phyloP scores from a whole-genome alignment of 164 flowering plant species.

The Protea cynaroides region DNA sequence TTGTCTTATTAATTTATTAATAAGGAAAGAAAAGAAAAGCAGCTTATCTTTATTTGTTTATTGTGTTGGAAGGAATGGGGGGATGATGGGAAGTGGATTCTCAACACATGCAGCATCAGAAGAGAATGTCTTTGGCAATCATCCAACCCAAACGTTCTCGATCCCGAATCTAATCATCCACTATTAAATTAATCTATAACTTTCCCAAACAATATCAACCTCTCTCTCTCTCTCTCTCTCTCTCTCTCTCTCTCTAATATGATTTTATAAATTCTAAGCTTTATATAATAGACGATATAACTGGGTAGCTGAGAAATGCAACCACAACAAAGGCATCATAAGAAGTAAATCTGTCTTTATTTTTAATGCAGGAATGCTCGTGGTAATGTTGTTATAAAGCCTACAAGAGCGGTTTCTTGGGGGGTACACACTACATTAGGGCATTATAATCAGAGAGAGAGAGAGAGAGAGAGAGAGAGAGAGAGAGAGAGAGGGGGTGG shows the following conservation, averaged over 20 bases:
- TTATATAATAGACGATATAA: slow-evolving; percentile 6
- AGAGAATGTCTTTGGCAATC: slow-evolving; percentile 47
- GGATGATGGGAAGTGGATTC: slow-evolving; percentile 43
- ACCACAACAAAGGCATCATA: slow-evolving; percentile 11
- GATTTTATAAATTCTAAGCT: not conserved
- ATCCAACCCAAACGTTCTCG: slow-evolving; percentile 38
- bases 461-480: too few relatives aligned
- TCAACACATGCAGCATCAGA: slow-evolving; percentile 47
- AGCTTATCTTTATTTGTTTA: slow-evolving; percentile 11
- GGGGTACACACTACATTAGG: too few relatives aligned
- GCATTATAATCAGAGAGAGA: too few relatives aligned
- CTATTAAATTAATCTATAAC: slow-evolving; percentile 7
- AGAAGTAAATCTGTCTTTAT: not conserved
- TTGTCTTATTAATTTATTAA: too few relatives aligned
- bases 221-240: slow-evolving; percentile 5
- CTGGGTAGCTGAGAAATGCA: not conserved
- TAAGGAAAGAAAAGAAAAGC: not conserved
- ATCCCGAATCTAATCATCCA: slow-evolving; percentile 45
- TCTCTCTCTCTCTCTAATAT: slow-evolving; percentile 3
- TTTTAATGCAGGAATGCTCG: too few relatives aligned
- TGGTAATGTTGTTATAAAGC: too few relatives aligned
- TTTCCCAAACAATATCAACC: slow-evolving; percentile 8
- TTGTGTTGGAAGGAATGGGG: slow-evolving; percentile 25
- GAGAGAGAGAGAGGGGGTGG: slow-evolving; percentile 1
- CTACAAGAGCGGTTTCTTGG: too few relatives aligned